These are phyloP conservation scores for Aleurites moluccanus DNA, from an alignment of 441 rosid genomes.

Conservation along the genomic window DNA sequence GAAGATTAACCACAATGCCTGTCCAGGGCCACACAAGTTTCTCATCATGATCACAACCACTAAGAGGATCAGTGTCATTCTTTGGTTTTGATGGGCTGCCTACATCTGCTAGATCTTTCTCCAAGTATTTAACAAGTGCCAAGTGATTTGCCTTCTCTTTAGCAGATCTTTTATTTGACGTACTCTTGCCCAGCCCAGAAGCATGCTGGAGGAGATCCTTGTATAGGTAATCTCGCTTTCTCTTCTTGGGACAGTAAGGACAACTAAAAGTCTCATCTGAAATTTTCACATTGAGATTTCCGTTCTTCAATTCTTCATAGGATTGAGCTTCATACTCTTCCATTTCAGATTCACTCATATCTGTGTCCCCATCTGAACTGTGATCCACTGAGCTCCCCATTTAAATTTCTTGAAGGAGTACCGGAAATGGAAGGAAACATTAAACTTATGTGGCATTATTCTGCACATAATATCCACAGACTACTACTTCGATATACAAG, in stretches of 20 bases:
- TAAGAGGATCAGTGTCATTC: conserved; percentile 30
- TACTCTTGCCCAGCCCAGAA: conserved; percentile 80
- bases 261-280: conserved; percentile 62
- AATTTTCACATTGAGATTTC: conserved; percentile 49
- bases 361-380: conserved; percentile 43
- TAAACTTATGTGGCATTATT: not conserved
- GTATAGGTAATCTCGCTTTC: conserved; percentile 60
- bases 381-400: conserved; percentile 37
- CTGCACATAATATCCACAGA: not conserved
- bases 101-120: conserved; percentile 48
- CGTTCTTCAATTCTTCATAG: conserved; percentile 69
- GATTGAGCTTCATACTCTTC: conserved; percentile 42
- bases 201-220: conserved; percentile 91
- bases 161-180: conserved; percentile 59
- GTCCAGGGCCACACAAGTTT: conserved; percentile 97
- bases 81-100: conserved; percentile 44
- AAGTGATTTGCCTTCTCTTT: conserved; percentile 80
- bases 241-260: conserved; percentile 79
- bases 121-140: conserved; percentile 70
- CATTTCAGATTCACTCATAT: conserved; percentile 58
- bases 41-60: conserved; percentile 51
- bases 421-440: conserved; percentile 14
- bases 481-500: not conserved
- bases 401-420: conserved; percentile 2
- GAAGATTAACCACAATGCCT: conserved; percentile 76